Conservation (phyloP, 2,329 filamentous ascomycete species). For the Fusarium solani-melongenae region DNA sequence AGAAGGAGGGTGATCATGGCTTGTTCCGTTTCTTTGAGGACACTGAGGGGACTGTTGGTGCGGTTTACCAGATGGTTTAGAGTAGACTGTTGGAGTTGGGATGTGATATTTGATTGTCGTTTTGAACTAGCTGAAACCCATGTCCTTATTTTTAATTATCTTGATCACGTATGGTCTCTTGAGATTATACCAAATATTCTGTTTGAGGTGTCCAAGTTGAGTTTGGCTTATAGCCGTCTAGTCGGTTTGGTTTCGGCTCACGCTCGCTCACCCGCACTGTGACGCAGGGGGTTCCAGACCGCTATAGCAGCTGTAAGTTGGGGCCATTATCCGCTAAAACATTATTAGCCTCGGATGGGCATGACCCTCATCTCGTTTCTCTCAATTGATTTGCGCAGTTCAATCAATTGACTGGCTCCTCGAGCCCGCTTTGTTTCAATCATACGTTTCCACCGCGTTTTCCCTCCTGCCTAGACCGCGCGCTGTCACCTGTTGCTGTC, state of each 20-base stretch:
- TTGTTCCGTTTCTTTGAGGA: constrained; percentile 47
- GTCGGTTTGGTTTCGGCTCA: neutral
- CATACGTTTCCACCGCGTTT: neutral
- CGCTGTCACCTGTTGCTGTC: neutral
- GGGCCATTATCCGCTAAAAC: neutral
- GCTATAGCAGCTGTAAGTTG: neutral
- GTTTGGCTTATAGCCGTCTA: neutral
- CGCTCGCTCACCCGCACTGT: neutral
- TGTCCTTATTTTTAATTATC: neutral
- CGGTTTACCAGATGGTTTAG: constrained; percentile 44
- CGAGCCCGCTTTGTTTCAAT: neutral
- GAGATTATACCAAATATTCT: neutral
- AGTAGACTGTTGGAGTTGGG: neutral
- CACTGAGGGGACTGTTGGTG: constrained; percentile 46
- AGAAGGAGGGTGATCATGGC: constrained; percentile 43
- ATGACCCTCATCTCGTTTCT: neutral
- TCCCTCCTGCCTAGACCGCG: neutral
- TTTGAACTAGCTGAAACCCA: neutral
- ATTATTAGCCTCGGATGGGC: neutral
- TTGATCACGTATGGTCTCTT: neutral
- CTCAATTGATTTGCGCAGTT: neutral
- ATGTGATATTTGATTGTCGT: neutral
- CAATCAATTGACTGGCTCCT: neutral
- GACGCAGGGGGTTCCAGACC: neutral
- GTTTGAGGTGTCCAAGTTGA: neutral